Percentiles rank a stretch among this genome's conserved stretches.
phyloP scores from a whole-genome alignment of 2,329 filamentous ascomycete genomes.

The Ophiobolus disseminans region DNA sequence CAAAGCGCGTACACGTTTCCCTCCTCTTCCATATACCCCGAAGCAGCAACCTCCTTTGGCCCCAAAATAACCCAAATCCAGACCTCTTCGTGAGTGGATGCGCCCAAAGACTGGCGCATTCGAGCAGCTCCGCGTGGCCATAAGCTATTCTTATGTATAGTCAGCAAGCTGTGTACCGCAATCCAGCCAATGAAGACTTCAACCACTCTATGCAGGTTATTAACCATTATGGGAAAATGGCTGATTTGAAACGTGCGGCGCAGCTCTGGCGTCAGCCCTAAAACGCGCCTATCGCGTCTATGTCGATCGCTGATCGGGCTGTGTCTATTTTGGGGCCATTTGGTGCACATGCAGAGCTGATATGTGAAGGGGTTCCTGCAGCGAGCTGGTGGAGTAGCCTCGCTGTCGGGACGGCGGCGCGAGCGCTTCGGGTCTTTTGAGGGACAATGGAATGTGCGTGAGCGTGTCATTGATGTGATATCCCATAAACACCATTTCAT shows the following conservation, averaged over 20 bases:
- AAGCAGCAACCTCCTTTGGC: background rate
- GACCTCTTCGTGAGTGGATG: slow-evolving; percentile 1
- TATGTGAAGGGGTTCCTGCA: slow-evolving; percentile 15
- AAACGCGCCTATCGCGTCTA: slow-evolving; percentile 38
- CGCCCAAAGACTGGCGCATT: slow-evolving; percentile 8
- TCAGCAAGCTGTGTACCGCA: background rate
- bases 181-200: slow-evolving; percentile 10
- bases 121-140: background rate
- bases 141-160: slow-evolving; percentile 8
- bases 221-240: slow-evolving; percentile 22
- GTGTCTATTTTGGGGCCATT: slow-evolving; percentile 36
- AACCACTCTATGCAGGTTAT: background rate
- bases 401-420: slow-evolving; percentile 11
- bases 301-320: slow-evolving; percentile 14
- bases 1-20: background rate
- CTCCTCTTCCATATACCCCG: background rate
- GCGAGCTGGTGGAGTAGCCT: slow-evolving; percentile 3
- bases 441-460: background rate
- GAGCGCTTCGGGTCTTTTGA: slow-evolving; percentile 12
- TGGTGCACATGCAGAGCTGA: slow-evolving; percentile 13
- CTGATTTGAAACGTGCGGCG: slow-evolving; percentile 21
- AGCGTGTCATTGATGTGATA: no score
- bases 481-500: no score
- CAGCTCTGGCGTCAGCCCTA: slow-evolving; percentile 36
- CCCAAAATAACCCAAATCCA: slow-evolving; percentile 21